These are phyloP conservation scores for Melanopsichium pennsylvanicum DNA, from an alignment of 1,284 basidiomycete genomes.

Conservation along the genomic window DNA sequence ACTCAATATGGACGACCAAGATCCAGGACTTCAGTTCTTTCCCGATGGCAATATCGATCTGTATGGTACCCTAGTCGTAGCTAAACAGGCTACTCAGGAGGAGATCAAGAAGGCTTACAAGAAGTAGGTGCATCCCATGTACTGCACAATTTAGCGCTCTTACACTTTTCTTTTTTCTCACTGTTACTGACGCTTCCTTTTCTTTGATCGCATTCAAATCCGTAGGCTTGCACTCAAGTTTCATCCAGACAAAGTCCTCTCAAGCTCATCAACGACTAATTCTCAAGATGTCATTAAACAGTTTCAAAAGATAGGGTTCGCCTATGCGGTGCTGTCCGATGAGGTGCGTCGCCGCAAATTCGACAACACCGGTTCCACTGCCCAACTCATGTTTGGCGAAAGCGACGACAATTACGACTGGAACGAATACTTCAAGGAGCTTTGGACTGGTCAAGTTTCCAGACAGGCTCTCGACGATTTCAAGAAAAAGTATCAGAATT, in stretches of 20 bases:
- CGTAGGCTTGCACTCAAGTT: conserved; percentile 59
- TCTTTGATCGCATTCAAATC: neutral
- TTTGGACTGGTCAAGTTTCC: conserved; percentile 63
- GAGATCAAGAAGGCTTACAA: conserved; percentile 62
- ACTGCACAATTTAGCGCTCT: neutral
- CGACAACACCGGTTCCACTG: conserved; percentile 61
- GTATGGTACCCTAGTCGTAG: conserved; percentile 58
- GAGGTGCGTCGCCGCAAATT: conserved; percentile 54
- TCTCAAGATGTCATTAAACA: conserved; percentile 42
- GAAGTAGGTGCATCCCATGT: too few species aligned
- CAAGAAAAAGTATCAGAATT: conserved; percentile 60
- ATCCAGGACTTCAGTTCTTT: conserved; percentile 63
- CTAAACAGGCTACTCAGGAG: conserved; percentile 42
- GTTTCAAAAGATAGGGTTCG: conserved; percentile 64
- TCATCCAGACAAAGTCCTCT: conserved; percentile 63
- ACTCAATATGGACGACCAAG: conserved; percentile 50
- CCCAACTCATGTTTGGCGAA: conserved; percentile 57
- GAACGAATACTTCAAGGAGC: conserved; percentile 65
- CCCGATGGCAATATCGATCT: conserved; percentile 61
- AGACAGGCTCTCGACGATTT: conserved; percentile 58
- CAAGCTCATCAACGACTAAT: conserved; percentile 15
- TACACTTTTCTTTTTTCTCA: neutral
- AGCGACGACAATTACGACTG: conserved; percentile 62
- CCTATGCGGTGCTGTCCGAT: conserved; percentile 63
- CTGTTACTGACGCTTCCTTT: neutral